Evolutionary conservation across 179 eudicot genomes (phyloP), one percentile per base, ranked within the genome.

Genomic region (Monotropa hypopitys): DNA sequence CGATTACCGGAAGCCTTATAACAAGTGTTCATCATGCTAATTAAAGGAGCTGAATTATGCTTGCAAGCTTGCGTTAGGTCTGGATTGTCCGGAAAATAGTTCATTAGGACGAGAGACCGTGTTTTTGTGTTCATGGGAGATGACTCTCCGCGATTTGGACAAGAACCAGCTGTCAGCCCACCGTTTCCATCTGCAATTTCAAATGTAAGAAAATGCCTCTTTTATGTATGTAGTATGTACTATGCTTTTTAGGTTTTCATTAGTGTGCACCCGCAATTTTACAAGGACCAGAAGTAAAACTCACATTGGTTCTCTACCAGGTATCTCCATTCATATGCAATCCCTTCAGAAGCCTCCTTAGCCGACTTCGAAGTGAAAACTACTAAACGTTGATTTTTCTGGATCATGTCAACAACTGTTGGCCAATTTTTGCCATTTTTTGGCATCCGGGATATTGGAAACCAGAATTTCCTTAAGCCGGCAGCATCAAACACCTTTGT

Each of bases 241-340:
- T 0, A 38, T 38, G 40, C 5, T 38, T 49, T 72, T 61, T 46
- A 20, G 10, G 10, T 30, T 79, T 5, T 38, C n/a, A 6, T 28
- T 51, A 2, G 4, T 4, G 47, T 53, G 1, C 0, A 6, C 28
- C 69, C 40, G 18, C 32, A 1, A 47, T 63, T 61, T 28, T 3
- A n/a, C 0, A 21, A 43, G 43, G 21, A 69, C 42, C 11, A 53
- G 20, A 23, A 28, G 50, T 33, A 49, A 73, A 56, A 47, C 90
- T 86, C 80, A 88, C 88, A 88, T 84, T 93, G 98, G 73, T 93
- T 96, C 76, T 93, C 99, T 57, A 90, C 93, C 54, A 93, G 47
- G 75, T 96, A 91, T 77, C 76, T 91, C 99, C 99, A 93, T 32
- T 89, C 88, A 78, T 91, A 93, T n/a, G 99, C 99, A 79, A 96